Conservation (phyloP, 78 protist species). For the Chrysochromulina parva region DNA sequence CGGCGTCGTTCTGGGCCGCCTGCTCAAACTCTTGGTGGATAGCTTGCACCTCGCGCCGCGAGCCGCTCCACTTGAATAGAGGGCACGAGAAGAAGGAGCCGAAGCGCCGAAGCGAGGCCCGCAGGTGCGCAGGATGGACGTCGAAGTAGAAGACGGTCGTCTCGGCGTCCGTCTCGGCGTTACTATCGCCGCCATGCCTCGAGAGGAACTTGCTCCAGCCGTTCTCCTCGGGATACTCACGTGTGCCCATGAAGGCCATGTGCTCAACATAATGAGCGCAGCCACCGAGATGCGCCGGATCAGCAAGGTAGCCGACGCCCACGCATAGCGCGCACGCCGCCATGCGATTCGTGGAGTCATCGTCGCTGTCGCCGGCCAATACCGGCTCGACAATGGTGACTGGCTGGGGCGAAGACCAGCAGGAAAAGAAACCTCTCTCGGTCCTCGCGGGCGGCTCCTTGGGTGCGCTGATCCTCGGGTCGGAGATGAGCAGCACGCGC, state of each 20-base stretch:
- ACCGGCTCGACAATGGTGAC: too few species aligned
- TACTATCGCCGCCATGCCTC: constrained; percentile 12
- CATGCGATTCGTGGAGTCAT: neutral
- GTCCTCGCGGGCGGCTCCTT: too few species aligned
- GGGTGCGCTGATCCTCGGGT: too few species aligned
- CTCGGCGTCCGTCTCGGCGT: constrained; percentile 63
- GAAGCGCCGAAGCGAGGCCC: constrained; percentile 39
- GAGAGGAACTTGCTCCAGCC: constrained; percentile 46
- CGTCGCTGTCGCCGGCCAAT: too few species aligned
- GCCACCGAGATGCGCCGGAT: constrained; percentile 67
- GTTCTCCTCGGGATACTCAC: constrained; percentile 55
- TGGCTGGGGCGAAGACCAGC: too few species aligned
- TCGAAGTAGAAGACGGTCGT: constrained; percentile 60
- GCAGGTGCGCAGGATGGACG: neutral
- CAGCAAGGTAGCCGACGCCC: constrained; percentile 42
- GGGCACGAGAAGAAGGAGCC: constrained; percentile 26
- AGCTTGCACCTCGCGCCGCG: constrained; percentile 14
- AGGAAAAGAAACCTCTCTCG: too few species aligned
- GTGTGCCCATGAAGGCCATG: constrained; percentile 62
- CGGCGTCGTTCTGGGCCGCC: neutral
- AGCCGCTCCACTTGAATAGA: neutral
- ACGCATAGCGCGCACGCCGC: constrained; percentile 54
- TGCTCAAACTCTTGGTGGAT: constrained; percentile 12
- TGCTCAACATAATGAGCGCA: constrained; percentile 80
- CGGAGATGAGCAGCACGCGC: too few species aligned